Percentiles rank a stretch among this genome's conserved stretches.
Conservation (phyloP, 192 early-diverging fungal genomes). For the Chytriomyces hyalinus region DNA sequence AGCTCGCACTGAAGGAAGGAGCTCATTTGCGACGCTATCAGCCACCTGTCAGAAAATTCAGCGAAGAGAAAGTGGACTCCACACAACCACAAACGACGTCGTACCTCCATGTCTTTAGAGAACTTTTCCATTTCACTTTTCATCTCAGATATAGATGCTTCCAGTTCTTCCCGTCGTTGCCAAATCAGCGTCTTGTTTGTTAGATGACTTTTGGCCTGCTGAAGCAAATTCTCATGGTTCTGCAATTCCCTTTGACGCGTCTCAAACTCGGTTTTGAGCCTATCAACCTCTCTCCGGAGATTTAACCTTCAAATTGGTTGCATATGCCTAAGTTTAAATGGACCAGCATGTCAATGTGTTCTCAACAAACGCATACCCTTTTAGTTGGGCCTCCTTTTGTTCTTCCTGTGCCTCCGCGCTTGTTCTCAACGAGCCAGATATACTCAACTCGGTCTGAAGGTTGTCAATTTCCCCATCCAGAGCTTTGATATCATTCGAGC, state of each 20-base stretch:
- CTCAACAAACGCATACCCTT: constrained; percentile 42
- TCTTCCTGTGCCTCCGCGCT: constrained; percentile 72
- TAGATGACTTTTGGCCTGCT: constrained; percentile 42
- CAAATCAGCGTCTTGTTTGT: constrained; percentile 44
- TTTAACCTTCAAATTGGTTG: neutral
- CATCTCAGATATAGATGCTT: constrained; percentile 47
- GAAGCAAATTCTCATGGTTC: constrained; percentile 37
- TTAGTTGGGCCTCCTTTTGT: constrained; percentile 51
- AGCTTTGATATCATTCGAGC: constrained; percentile 46
- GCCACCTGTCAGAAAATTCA: constrained; percentile 10
- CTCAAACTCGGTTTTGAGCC: constrained; percentile 56
- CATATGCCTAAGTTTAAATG: too few species aligned
- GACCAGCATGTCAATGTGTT: too few species aligned
- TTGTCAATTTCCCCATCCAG: constrained; percentile 55
- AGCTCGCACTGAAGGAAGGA: constrained; percentile 19
- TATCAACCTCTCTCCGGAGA: constrained; percentile 60
- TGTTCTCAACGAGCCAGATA: constrained; percentile 68
- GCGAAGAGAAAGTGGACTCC: too few species aligned
- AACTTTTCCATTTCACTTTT: constrained; percentile 50
- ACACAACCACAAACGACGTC: neutral
- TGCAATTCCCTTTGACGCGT: constrained; percentile 61
- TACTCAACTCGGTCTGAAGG: constrained; percentile 54
- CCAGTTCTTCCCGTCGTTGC: constrained; percentile 48
- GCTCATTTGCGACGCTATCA: constrained; percentile 28
- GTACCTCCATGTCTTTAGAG: constrained; percentile 38